Evolutionary conservation across 2,329 filamentous ascomycete genomes (phyloP), one percentile per base, ranked within the genome.

Genomic region (Stemphylium beticola): DNA sequence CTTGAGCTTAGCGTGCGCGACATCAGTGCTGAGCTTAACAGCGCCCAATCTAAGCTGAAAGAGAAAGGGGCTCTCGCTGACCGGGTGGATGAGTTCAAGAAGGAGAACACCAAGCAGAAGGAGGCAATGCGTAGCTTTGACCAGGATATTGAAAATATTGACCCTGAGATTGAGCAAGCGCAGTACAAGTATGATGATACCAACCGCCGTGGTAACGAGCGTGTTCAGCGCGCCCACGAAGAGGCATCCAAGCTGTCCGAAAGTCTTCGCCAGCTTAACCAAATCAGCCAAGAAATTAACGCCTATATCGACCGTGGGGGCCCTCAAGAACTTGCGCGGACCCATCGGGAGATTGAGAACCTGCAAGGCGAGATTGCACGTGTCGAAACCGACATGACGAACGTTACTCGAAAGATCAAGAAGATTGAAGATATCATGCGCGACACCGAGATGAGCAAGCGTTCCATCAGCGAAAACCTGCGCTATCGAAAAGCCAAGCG

Each of bases 401-500:
- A 86, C 40, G 78, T 95, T 47, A 88, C 87, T 2, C 81, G 83
- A 20, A 84, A 89, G 50, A 86, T 91, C 57, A 95, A 96, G 75
- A 87, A 87, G 64, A 83, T 96, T 45, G 89, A 89, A 61, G 85
- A 90, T 43, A 88, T 92, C 47, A 83, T 93, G 46, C 86, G 87
- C 65, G 91, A 92, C 67, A 90, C 91, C 52, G 90, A 93, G 60
- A 86, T 88, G 54, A 93, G 88, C 51, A 93, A 92, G 77, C 89
- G 91, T 66, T 92, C 91, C 60, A 96, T 99, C 64, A 82, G 82
- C 18, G 92, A 98, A 72, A 99, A 99, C 67, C 79, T 98, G 46
- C 87, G 87, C 58, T 96, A 92, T 73, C 90, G 95, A 53, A 88
- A 89, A 70, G 88, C 90, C 57, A 81, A 86, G 51, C 84, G 86